Evolutionary conservation across 371 early-diverging fungal species (phyloP).

Genomic region (Parasitella parasitica): DNA sequence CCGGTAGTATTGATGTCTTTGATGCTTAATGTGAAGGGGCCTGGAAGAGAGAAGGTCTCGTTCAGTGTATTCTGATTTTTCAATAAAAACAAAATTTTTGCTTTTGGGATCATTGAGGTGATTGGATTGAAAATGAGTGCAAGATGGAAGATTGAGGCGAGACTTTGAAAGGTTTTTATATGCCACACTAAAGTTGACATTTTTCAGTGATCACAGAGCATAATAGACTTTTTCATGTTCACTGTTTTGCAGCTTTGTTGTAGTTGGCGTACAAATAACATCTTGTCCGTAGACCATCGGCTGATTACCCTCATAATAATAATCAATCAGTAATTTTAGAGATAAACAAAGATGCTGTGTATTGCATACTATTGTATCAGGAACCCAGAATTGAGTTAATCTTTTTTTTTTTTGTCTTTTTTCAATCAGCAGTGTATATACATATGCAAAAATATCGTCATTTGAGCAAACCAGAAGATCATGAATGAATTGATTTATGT

Average conservation of each 20-base stretch:
- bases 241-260: background rate
- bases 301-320: background rate
- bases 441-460: background rate
- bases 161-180: background rate
- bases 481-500: background rate
- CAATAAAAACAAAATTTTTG: background rate
- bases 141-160: background rate
- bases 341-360: background rate
- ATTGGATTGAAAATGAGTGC: background rate
- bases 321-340: background rate
- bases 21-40: background rate
- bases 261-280: background rate
- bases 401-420: background rate
- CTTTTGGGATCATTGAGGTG: background rate
- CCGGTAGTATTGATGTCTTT: constrained; percentile 14
- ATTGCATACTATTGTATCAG: background rate
- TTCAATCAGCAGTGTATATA: too few relatives aligned
- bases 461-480: background rate
- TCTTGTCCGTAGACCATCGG: background rate
- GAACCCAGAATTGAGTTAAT: background rate
- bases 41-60: too few relatives aligned
- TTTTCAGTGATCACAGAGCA: background rate
- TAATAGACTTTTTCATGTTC: background rate
- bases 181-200: background rate
- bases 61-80: background rate